Evolutionary conservation across 2,329 filamentous ascomycete species (phyloP), one percentile per base, ranked within the genome.

Genomic region (Monosporascus sp.): DNA sequence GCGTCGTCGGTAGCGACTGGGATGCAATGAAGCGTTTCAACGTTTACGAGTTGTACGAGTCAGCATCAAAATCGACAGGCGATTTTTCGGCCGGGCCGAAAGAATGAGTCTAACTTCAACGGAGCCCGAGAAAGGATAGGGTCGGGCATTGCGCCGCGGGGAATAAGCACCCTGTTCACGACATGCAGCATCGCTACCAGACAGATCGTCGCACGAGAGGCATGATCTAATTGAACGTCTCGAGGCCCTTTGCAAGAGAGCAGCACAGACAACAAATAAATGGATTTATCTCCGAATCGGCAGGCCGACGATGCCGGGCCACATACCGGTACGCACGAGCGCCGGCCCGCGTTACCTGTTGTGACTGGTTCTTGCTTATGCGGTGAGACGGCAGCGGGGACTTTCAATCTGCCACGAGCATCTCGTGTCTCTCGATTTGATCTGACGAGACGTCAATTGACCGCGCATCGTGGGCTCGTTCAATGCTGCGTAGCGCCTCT

Each of bases 21-120:
- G 87, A 91, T 49, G 75, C 76, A 47, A 76, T 92, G 56, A 92
- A 90, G 72, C 82, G 84, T 60, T 93, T 85, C 72, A 94, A 94
- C 68, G 71, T 95, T 40, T 83, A 86, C 53, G 88, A 91, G 69
- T 79, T 93, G 24, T 89, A 88, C 66, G 75, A 76, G 53, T 59
- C 67, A 31, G 68, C 66, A 1, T 44, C 57, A 50, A 70, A 71
- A 50, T 48, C 45, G 47, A 56, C 56, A 48, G 52, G 49, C 19
- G 54, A 58, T 34, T 50, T 19, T 43, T 43, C 56, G 26, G 55
- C 52, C 27, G 58, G 56, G 52, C 31, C 37, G 8, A 41, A 53
- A 34, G 50, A 56, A 44, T 2, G 5, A 19, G 27, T n/a, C 19
- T 41, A 43, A 7, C 31, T 34, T 34, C 31, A 34, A 34, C 31